Evolutionary conservation across 495 filamentous ascomycete genomes (phyloP), one percentile per base, ranked within the genome.

Genomic region (Lasiosphaeria ovina): DNA sequence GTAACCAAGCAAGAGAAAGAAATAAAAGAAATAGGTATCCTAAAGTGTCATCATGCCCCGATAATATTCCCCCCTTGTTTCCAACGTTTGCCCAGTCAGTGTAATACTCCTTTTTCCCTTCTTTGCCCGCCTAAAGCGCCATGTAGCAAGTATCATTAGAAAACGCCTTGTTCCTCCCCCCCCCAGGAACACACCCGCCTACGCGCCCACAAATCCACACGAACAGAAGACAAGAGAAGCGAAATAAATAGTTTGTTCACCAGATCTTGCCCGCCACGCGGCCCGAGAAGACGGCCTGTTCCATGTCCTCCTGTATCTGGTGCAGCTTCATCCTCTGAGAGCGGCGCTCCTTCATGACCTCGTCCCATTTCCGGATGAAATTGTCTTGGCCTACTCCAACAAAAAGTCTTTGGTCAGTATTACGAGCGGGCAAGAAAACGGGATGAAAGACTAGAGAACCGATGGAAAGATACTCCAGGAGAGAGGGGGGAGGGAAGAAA

Each of bases 361-460:
- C 72, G 49, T 67, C 65, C 72, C 72, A 74, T 57, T 69, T 71
- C 4, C 66, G 63, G 16, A 74, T 40, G 36, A 74, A 74, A 31
- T 67, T 66, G 50, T 68, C 66, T 54, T 71, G 69, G 48, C 71
- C 69, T 74, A 42, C 0, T 17, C 6, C 11, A 7, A 0, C 2
- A 35, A 2, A 2, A 24, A 0, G 6, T 24, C 24, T 24, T 24
- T 24, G 17, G 35, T 62, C 4, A 58, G 48, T 3, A 57, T 31
- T 3, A 47, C n/a, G 12, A 31, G 16, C 3, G 12, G 24, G 14
- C 11, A 4, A 56, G 12, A 35, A 45, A 6, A 47, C 24, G 24
- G 24, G 24, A 24, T 2, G 24, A 24, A 24, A 24, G 24, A 24
- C 24, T 24, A 2, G 24, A 24, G 24, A 24, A 24, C 24, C 24